Evolutionary conservation across 768 basidiomycete genomes (phyloP), one percentile per base, ranked within the genome.

Genomic region (Gyrodon lividus): DNA sequence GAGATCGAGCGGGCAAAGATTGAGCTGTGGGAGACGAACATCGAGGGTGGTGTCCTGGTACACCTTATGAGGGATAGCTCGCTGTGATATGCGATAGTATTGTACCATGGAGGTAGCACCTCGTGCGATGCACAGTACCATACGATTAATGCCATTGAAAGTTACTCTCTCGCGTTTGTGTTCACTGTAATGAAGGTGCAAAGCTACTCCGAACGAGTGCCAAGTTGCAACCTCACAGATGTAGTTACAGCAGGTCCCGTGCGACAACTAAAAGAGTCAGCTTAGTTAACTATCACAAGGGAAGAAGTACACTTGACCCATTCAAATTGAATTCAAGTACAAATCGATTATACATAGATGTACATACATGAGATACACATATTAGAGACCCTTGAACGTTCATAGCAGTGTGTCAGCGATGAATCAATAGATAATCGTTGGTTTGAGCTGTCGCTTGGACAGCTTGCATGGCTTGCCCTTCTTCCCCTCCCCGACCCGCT

Each of bases 1-100:
- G 83, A 86, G 68, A 68, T 90, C 40, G 76, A 83, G 43, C 72
- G 70, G 47, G 79, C 83, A 20, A 85, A 84, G 61, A 73, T 80
- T 24, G 82, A 85, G 60, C 66, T 89, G 50, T 89, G 89, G 89
- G 86, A 88, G 69, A 76, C 77, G 45, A 83, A 80, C 35, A 75
- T 88, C 45, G 87, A 88, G 67, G 79, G 83, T 59, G 85, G 82
- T n/a, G 81, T 77, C 46, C 68, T 87, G 52, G 63, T 73, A 33
- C 74, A 81, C 55, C 62, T 85, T 39, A 58, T 59, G 55, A 80
- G 70, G 63, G 68, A 72, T 45, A 37, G 23, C 13, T 38, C 50
- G 16, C 44, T 34, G 22, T 53, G 20, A 56, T 33, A 37, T 16
- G 17, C 35, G 30, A 31, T 13, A 31, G 30, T 13, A 12, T 12